Base-by-base conservation (phyloP, 2,329 filamentous ascomycete genomes). In the Sphaerostilbella broomeana region DNA sequence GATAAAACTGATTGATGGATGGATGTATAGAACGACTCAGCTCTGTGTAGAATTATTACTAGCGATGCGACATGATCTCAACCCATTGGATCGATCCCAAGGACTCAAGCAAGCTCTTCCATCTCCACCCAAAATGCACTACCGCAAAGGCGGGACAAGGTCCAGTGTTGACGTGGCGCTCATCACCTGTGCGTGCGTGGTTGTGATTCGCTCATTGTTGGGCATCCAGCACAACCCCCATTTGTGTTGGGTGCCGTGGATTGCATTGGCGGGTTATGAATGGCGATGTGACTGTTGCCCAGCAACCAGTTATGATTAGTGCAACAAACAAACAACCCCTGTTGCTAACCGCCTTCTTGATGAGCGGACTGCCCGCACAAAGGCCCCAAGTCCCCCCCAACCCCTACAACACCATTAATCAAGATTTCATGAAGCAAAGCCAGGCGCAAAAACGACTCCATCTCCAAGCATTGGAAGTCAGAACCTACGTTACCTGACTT, bases 1-100 rank as follows among this genome's bases (percentile, higher is more conserved):
- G 38, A 21, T n/a, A 32, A 7, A 25, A 22, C 21, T n/a, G n/a
- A n/a, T n/a, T n/a, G n/a, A n/a, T n/a, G n/a, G n/a, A 44, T 42
- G 44, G 46, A 37, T 45, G 44, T 46, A 43, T 51, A 51, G 47
- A 51, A 45, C 34, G 36, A 47, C 48, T 46, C 48, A 44, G 48
- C 41, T 43, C 41, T 40, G 44, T 47, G 36, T 46, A 47, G 43
- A 45, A 40, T 38, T 42, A 42, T 18, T 29, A 22, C 33, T 33
- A 42, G 40, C 40, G 31, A 43, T 31, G 20, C 35, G 33, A 35
- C 29, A 30, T n/a, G 11, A 35, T 29, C 10, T 33, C 15, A n/a
- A 21, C 15, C 18, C 25, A 40, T 24, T 30, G 31, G 29, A 25
- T n/a, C n/a, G n/a, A n/a, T 11, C 8, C 10, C 35, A 33, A n/a